Base-by-base conservation (phyloP, 371 early-diverging fungal genomes). In the Capillidium rhysosporum region DNA sequence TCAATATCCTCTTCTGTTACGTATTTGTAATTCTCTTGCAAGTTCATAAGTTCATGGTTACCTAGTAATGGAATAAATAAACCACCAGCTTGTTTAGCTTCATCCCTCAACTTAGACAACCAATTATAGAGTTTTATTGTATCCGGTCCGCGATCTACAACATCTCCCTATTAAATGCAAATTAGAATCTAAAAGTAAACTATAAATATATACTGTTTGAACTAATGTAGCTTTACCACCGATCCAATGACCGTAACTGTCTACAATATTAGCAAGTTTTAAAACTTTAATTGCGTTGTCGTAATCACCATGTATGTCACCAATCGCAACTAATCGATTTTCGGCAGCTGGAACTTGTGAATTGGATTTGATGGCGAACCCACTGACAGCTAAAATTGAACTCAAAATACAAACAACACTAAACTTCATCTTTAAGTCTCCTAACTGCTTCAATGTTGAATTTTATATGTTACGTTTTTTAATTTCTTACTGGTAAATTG, bases 291-390 rank as follows among this genome's bases (percentile, higher is more conserved):
- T 44, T 0, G 79, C 69, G 21, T 76, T 70, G 8, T 60, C 54
- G 18, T 73, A 61, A 57, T 85, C 86, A 7, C 83, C 82, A 57
- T 87, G 88, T 25, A 85, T 61, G 65, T 87, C 88, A 5, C 84
- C 85, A 46, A 84, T 62, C 16, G 84, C 86, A 10, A 83, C 73
- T 52, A 83, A 77, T 14, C 82, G 78, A 43, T 43, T 7, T 43
- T 43, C 21, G 18, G 7, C 18, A 1, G 43, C 16, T 8, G 43
- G 7, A 43, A 34, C 34, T 34, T 34, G 34, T 7, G 34, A 7
- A 12, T 4, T 34, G 34, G 34, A 34, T 7, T 34, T 12, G 12
- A 34, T 34, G 4, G 34, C 34, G 4, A 34, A 12, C 4, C 34
- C 12, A 34, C 34, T 34, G 34, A 34, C 12, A 12, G 34, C 4